Base-by-base conservation (phyloP, 2,329 filamentous ascomycete genomes). In the Penicillium sp. region DNA sequence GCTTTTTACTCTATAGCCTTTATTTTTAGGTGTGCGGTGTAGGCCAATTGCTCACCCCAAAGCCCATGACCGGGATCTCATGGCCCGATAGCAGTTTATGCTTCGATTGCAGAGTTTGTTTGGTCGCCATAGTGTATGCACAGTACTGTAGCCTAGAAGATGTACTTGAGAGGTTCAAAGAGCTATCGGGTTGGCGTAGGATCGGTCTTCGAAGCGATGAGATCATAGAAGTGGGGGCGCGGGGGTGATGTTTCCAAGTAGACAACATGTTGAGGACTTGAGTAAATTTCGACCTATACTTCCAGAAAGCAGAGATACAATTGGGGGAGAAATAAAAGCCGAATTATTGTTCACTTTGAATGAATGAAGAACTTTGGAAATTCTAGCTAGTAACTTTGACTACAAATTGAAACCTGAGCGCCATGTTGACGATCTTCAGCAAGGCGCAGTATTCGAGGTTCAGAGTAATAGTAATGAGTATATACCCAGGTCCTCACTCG, bases 61-160 rank as follows among this genome's bases (percentile, higher is more conserved):
- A 87, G 31, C 84, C 85, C 1, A 88, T 73, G 8, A 80, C 63
- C 9, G 85, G 85, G 43, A 88, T 87, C 19, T 86, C 80, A 69
- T 86, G 80, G 41, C 85, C 85, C 16, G 84, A 86, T 52, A 82
- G 81, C 73, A 87, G 67, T 52, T 75, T 78, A 50, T 83, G 77
- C 27, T 77, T 83, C 10, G 68, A 69, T 11, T 59, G 65, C 6
- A 71, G 64, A 29, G 59, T 65, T 46, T 61, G 52, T 11, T 60
- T 63, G 47, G 48, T 44, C 0, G 59, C 52, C 65, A 67, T 70
- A 8, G 51, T 64, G 52, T 8, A 39, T 37, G n/a, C 4, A 5
- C 9, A 47, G 3, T 21, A 14, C 8, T 4, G 7, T 13, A 14
- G 5, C 14, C 11, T 14, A 37, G 14, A 47, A 4, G 48, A 3